Percentiles rank a stretch among this genome's conserved stretches.
These are phyloP conservation scores for Gracilaria caudata DNA, from an alignment of 23 red algal species.

Conservation along the genomic window DNA sequence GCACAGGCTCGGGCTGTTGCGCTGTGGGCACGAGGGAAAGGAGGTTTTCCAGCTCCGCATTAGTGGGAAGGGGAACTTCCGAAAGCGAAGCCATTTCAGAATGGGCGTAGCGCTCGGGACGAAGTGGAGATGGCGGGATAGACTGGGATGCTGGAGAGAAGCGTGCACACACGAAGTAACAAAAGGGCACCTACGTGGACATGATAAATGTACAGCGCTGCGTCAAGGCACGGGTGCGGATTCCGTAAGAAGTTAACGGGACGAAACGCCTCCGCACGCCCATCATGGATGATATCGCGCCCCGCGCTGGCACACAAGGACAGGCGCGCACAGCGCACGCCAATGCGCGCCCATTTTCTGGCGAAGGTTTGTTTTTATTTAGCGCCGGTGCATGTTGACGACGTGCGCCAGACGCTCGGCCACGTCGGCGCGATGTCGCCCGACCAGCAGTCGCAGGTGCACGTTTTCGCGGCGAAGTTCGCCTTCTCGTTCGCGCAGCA, in stretches of 20 bases:
- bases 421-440: background rate
- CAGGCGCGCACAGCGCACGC: too few species aligned
- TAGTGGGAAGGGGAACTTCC: background rate
- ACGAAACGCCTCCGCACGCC: background rate
- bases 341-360: background rate
- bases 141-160: too few species aligned
- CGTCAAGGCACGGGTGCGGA: background rate
- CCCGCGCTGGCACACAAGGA: too few species aligned
- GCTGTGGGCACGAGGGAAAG: conserved; percentile 1
- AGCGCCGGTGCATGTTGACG: background rate
- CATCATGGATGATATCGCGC: too few species aligned
- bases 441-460: conserved; percentile 15
- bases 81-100: background rate
- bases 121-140: too few species aligned
- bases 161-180: too few species aligned
- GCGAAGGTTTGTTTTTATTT: background rate
- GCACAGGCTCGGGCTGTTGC: background rate
- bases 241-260: background rate
- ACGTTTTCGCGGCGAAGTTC: conserved; percentile 59
- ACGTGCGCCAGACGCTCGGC: conserved; percentile 24
- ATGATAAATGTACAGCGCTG: too few species aligned
- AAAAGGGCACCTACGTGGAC: too few species aligned
- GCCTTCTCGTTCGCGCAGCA: conserved; percentile 23
- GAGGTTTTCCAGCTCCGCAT: background rate
- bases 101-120: too few species aligned